These are phyloP conservation scores for Solanum hybrid DNA, from an alignment of 305 asterid species.

Conservation along the genomic window DNA sequence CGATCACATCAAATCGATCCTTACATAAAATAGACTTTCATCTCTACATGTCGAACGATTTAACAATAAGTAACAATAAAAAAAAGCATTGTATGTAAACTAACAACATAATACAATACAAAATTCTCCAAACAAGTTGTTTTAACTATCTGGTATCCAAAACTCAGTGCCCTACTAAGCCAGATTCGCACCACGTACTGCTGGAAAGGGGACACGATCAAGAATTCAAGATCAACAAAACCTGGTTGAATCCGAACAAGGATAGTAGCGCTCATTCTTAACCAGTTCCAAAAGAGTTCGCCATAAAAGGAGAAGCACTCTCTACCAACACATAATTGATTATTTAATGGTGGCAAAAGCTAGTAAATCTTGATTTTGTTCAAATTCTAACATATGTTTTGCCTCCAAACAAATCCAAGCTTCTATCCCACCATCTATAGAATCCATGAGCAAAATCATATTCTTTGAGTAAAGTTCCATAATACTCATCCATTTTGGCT, in stretches of 20 bases:
- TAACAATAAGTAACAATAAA: background rate
- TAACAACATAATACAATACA: background rate
- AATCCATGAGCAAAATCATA: background rate
- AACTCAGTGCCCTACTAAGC: background rate
- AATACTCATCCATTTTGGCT: background rate
- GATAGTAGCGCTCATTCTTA: background rate
- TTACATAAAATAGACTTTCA: too few relatives aligned
- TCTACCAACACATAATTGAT: conserved; percentile 1
- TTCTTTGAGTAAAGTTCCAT: background rate
- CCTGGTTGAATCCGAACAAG: background rate
- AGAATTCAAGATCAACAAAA: background rate
- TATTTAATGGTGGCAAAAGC: background rate
- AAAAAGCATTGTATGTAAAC: background rate
- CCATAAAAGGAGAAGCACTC: background rate
- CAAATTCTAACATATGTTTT: background rate
- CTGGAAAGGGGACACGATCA: background rate
- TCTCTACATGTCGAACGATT: fast-evolving
- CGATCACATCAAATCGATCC: background rate
- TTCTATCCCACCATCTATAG: background rate
- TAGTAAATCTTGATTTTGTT: background rate
- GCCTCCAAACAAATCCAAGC: background rate
- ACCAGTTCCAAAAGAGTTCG: background rate
- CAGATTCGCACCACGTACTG: fast-evolving
- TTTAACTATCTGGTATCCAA: background rate
- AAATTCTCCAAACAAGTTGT: background rate